These are phyloP conservation scores for Selaginella tamariscina DNA, from an alignment of 75 land plant species.

Conservation along the genomic window DNA sequence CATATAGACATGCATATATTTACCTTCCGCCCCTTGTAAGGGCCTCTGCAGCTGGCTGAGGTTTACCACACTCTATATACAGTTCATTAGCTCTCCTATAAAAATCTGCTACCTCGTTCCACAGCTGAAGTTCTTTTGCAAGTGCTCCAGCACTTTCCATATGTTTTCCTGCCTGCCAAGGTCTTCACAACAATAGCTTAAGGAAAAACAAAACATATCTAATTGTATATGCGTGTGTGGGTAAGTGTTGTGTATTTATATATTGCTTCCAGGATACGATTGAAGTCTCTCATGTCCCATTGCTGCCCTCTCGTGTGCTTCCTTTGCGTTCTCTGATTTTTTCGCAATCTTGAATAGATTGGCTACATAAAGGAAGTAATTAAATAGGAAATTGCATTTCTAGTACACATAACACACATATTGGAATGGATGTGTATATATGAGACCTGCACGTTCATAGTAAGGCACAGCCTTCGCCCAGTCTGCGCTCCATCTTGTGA, in stretches of 20 bases:
- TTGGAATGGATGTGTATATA: too few species aligned
- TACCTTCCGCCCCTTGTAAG: conserved; percentile 91
- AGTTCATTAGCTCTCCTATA: conserved; percentile 69
- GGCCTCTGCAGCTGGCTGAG: conserved; percentile 92
- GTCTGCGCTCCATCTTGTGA: conserved; percentile 85
- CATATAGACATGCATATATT: neutral
- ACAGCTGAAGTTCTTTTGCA: conserved; percentile 64
- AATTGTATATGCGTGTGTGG: neutral
- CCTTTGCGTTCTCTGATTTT: conserved; percentile 67
- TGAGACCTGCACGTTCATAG: conserved; percentile 86
- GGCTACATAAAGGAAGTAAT: conserved; percentile 25
- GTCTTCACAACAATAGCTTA: conserved; percentile 25
- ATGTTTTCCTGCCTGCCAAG: conserved; percentile 97
- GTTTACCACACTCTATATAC: conserved; percentile 63
- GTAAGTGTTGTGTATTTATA: neutral
- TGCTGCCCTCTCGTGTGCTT: conserved; percentile 85
- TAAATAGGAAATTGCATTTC: too few species aligned
- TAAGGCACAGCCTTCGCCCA: conserved; percentile 66
- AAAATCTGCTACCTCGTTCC: conserved; percentile 59
- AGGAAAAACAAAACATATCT: neutral
- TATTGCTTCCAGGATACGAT: conserved; percentile 54
- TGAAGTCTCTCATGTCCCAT: conserved; percentile 83
- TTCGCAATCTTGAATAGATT: conserved; percentile 47
- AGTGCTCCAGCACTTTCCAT: conserved; percentile 80
- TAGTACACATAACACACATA: too few species aligned